Evolutionary conservation across 73 alveolate genomes (phyloP).

Genomic region (Diophrys appendiculata): DNA sequence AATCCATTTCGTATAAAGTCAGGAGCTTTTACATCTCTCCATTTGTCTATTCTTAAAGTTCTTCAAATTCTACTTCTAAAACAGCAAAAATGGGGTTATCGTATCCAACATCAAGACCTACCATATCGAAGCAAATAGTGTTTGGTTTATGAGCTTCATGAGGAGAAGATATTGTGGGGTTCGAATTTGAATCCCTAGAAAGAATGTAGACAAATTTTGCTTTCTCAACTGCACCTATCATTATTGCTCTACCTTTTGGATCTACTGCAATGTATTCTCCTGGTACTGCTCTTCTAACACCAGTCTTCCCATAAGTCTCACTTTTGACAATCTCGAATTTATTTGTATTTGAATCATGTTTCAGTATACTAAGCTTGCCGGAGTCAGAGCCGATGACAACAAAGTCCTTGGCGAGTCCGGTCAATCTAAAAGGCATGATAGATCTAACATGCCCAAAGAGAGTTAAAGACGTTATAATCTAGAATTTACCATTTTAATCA

Average conservation of each 20-base stretch:
- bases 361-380: conserved; percentile 89
- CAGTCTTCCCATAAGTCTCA: conserved; percentile 99
- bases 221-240: conserved; percentile 99
- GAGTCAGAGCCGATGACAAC: conserved; percentile 91
- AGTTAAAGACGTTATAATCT: conserved; percentile 72
- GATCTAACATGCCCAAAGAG: conserved; percentile 93
- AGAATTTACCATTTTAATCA: conserved; percentile 63
- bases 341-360: conserved; percentile 69
- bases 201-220: conserved; percentile 98
- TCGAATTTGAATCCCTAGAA: conserved; percentile 92
- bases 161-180: conserved; percentile 95
- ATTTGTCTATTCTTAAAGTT: conserved; percentile 78
- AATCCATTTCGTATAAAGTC: conserved; percentile 97
- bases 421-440: conserved; percentile 86
- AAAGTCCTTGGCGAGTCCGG: conserved; percentile 87
- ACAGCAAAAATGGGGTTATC: conserved; percentile 98
- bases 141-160: conserved; percentile 98
- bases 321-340: conserved; percentile 92
- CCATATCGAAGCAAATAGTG: conserved; percentile 94
- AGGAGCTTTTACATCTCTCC: conserved; percentile 87
- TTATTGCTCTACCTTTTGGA: conserved; percentile 99
- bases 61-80: conserved; percentile 98
- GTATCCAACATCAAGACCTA: conserved; percentile 99
- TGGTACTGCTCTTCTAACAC: conserved; percentile 98
- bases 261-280: conserved; percentile 99